phyloP scores from a whole-genome alignment of 306 rosid species.

The Arachis stenosperma region DNA sequence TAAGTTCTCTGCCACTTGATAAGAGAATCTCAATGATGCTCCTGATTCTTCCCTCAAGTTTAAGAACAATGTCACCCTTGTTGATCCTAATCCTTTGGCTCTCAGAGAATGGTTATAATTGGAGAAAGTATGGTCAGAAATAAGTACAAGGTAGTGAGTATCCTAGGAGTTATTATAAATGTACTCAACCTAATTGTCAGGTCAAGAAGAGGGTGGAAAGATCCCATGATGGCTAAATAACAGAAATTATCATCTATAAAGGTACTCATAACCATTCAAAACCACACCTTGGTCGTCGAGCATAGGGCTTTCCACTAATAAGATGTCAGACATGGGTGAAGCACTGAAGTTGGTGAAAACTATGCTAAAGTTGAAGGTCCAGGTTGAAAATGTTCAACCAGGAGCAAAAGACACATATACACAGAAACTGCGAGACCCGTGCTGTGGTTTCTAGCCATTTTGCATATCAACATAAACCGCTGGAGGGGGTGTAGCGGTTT shows the following conservation, averaged over 20 bases:
- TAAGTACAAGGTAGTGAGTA: constrained; percentile 90
- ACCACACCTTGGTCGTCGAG: constrained; percentile 65
- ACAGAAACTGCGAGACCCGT: no score
- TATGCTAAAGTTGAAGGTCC: constrained; percentile 50
- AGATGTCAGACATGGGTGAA: constrained; percentile 56
- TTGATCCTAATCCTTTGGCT: constrained; percentile 37
- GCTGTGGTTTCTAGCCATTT: no score
- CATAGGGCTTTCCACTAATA: constrained; percentile 50
- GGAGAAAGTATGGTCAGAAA: constrained; percentile 97
- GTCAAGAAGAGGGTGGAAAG: constrained; percentile 96
- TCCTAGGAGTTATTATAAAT: constrained; percentile 91
- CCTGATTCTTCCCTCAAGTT: constrained; percentile 41
- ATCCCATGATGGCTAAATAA: constrained; percentile 83
- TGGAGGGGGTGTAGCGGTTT: no score
- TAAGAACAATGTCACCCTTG: constrained; percentile 10
- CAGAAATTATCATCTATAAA: constrained; percentile 83
- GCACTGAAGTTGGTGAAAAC: constrained; percentile 40
- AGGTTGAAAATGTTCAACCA: constrained; percentile 53
- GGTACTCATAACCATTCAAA: constrained; percentile 79
- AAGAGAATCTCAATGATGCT: constrained; percentile 31
- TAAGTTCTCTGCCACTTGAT: constrained; percentile 39
- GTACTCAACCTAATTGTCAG: constrained; percentile 72
- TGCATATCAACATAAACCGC: no score
- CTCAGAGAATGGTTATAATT: constrained; percentile 84
- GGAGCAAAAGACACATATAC: constrained; percentile 40